Conservation (phyloP, 73 alveolate genomes). For the Stentor coeruleus region DNA sequence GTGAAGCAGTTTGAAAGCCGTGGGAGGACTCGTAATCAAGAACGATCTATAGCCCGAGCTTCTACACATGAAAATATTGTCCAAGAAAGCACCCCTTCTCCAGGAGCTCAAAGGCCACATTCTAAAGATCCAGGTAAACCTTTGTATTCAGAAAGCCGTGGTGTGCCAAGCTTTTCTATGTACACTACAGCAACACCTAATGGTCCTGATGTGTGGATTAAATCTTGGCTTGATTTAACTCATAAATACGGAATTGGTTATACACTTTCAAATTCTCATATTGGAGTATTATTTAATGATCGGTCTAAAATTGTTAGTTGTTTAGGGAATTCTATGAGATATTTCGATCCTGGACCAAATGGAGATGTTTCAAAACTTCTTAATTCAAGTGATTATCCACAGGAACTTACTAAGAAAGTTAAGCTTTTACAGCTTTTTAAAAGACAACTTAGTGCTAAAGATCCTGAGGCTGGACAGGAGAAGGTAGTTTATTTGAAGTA, state of each 20-base stretch:
- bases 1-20: constrained; percentile 37
- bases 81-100: neutral
- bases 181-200: neutral
- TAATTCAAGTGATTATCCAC: constrained; percentile 67
- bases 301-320: constrained; percentile 38
- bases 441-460: constrained; percentile 20
- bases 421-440: constrained; percentile 83
- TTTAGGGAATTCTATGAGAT: neutral
- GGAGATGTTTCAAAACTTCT: constrained; percentile 43
- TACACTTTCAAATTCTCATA: neutral
- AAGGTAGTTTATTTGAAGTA: constrained; percentile 41
- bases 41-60: neutral
- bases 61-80: neutral
- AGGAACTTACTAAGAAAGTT: constrained; percentile 84
- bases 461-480: constrained; percentile 28
- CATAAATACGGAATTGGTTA: neutral
- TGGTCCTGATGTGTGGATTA: neutral
- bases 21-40: neutral
- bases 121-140: neutral
- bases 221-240: neutral
- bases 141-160: neutral
- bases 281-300: constrained; percentile 20
- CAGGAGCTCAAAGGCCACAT: neutral
- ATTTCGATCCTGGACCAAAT: constrained; percentile 41
- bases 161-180: neutral